A percentile compares a stretch with the other conserved stretches of the same genome.
These are phyloP conservation scores for Mortierella sp. DNA, from an alignment of 371 early-diverging fungal species.

Conservation along the genomic window DNA sequence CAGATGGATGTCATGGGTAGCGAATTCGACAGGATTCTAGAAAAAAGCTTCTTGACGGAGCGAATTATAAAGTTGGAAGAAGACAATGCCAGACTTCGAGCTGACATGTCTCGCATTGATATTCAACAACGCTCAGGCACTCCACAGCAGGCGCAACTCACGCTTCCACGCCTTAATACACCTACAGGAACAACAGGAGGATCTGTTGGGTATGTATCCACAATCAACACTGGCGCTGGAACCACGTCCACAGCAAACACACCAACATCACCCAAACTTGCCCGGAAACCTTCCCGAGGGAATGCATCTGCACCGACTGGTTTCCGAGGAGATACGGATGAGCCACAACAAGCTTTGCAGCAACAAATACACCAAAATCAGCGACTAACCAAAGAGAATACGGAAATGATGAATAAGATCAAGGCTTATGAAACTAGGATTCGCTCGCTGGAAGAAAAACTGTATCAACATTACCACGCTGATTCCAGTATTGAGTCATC, in stretches of 20 bases:
- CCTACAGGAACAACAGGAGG: slow-evolving; percentile 20
- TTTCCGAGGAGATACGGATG: slow-evolving; percentile 27
- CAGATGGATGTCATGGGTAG: slow-evolving; percentile 70
- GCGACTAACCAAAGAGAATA: slow-evolving; percentile 40
- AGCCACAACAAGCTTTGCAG: slow-evolving; percentile 35
- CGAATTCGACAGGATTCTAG: slow-evolving; percentile 71
- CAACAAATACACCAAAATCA: slow-evolving; percentile 43
- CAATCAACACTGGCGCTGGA: slow-evolving; percentile 11
- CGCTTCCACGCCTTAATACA: slow-evolving; percentile 28
- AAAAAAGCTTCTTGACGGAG: slow-evolving; percentile 58
- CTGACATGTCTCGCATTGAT: slow-evolving; percentile 50
- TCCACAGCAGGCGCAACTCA: slow-evolving; percentile 36
- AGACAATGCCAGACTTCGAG: slow-evolving; percentile 43
- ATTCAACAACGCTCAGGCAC: slow-evolving; percentile 50
- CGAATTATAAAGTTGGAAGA: slow-evolving; percentile 47
- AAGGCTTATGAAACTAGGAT: slow-evolving; percentile 66
- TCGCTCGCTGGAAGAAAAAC: slow-evolving; percentile 58
- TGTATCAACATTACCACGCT: slow-evolving; percentile 59
- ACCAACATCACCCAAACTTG: slow-evolving; percentile 39
- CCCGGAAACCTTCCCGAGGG: slow-evolving; percentile 40
- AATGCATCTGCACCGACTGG: slow-evolving; percentile 11
- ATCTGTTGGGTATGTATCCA: slow-evolving; percentile 22
- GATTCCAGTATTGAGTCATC: slow-evolving; percentile 33
- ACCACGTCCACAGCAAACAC: slow-evolving; percentile 13
- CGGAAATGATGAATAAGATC: slow-evolving; percentile 55